Base-by-base conservation (phyloP, 2,329 filamentous ascomycete species). In the Dendrostoma leiphaemia region DNA sequence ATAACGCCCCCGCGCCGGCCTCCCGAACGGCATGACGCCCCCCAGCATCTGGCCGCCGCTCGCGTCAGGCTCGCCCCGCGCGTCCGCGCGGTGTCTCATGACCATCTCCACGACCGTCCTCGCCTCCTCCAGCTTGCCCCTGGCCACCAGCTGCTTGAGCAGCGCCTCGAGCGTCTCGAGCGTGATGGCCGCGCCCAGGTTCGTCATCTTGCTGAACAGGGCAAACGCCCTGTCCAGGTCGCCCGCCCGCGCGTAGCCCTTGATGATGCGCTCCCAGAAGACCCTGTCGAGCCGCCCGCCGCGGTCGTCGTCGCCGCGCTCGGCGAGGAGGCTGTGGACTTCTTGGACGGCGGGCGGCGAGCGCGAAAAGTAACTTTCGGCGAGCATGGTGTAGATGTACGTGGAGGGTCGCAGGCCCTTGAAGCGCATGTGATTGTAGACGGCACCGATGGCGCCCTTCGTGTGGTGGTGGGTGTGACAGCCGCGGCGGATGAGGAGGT, bases 321-420 rank as follows among this genome's bases (percentile, higher is more conserved):
- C 81, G 21, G 74, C 70, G 19, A 90, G 82, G 3, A 92, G 72
- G 0, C 68, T 66, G 34, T 83, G 78, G n/a, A 90, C 78, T 13
- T 81, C 80, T 2, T 71, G 68, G 28, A 89, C 71, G 60, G 88
- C 77, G 0, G 85, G 83, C 2, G 83, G 82, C 1, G 71, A 58
- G 48, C 76, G 77, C 8, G 74, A 63, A 65, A 92, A 87, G 65
- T 86, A 86, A 65, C 88, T 77, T 43, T 86, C 81, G 43, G 89
- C 74, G 19, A 94, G 79, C 63, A 86, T 88, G 23, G 89, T 92
- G 72, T 89, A 89, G 63, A 91, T 88, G 61, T 90, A 80, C 1
- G 82, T 69, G 4, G 81, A 81, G 2, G 83, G 76, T 45, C 76
- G 66, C 40, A 86, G 63, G 19, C 79, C 78, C 23, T 75, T 71